These are phyloP conservation scores for Geotrichum restrictum DNA, from an alignment of 1,139 yeast species.

Conservation along the genomic window DNA sequence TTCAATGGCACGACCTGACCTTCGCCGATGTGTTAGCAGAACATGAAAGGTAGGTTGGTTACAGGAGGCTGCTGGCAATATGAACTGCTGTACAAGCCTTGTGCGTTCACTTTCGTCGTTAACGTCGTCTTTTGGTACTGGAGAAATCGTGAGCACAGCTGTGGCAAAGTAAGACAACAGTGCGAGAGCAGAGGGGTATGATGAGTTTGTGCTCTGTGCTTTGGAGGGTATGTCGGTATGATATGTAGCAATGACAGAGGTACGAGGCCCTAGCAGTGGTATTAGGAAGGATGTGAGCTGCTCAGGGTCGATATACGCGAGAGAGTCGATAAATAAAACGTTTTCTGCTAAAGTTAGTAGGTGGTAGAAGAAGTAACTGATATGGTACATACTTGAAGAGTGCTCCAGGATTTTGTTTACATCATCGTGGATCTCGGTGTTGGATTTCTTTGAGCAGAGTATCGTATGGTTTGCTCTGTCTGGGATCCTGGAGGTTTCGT, in stretches of 20 bases:
- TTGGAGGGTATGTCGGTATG: slow-evolving; percentile 41
- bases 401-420: slow-evolving; percentile 21
- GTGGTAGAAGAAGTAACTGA: neutral
- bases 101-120: slow-evolving; percentile 52
- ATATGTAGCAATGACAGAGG: slow-evolving; percentile 55
- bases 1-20: slow-evolving; percentile 72
- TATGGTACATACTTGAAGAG: slow-evolving; percentile 22
- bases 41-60: slow-evolving; percentile 50
- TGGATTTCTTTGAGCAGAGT: slow-evolving; percentile 43
- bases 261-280: slow-evolving; percentile 50
- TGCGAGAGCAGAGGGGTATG: slow-evolving; percentile 52
- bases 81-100: slow-evolving; percentile 42
- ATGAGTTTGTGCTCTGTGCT: slow-evolving; percentile 24
- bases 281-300: slow-evolving; percentile 53
- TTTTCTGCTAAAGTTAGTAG: slow-evolving; percentile 20
- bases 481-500: slow-evolving; percentile 55
- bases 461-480: slow-evolving; percentile 48
- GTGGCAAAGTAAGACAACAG: slow-evolving; percentile 67
- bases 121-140: slow-evolving; percentile 31
- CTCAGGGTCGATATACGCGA: slow-evolving; percentile 53
- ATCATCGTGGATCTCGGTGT: slow-evolving; percentile 23
- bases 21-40: slow-evolving; percentile 63
- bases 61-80: slow-evolving; percentile 48
- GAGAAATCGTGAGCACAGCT: slow-evolving; percentile 57
- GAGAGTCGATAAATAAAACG: slow-evolving; percentile 58